Evolutionary conservation across 164 flowering plant genomes (phyloP).

Genomic region (Kalanchoe fedtschenkoi): DNA sequence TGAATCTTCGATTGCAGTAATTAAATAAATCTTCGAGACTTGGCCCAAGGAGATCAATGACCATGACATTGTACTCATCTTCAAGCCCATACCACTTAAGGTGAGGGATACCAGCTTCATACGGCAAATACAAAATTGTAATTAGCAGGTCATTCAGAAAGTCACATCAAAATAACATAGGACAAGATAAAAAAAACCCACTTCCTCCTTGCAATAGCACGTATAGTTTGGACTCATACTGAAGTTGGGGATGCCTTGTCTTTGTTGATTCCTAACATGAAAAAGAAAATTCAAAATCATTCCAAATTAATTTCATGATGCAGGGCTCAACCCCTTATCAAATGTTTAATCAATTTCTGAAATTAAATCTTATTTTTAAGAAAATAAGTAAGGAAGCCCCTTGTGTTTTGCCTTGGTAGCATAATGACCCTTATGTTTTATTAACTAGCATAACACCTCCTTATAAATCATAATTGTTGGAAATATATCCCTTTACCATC

Average conservation of each 20-base stretch:
- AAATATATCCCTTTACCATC: no score
- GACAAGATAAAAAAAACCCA: slow-evolving; percentile 11
- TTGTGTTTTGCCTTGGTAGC: no score
- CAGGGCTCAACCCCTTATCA: background rate
- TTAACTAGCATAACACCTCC: no score
- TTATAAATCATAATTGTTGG: no score
- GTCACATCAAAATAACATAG: background rate
- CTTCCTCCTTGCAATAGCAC: slow-evolving; percentile 47
- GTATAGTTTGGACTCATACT: slow-evolving; percentile 40
- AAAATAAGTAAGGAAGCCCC: no score
- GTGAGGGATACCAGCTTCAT: slow-evolving; percentile 51
- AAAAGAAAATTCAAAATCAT: background rate
- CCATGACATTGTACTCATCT: slow-evolving; percentile 56
- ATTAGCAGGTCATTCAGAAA: background rate
- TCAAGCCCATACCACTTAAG: slow-evolving; percentile 65
- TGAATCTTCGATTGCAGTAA: slow-evolving; percentile 47
- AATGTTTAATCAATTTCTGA: no score
- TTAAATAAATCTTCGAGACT: slow-evolving; percentile 63
- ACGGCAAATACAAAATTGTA: background rate
- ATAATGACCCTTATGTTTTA: no score
- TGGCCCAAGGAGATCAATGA: slow-evolving; percentile 67
- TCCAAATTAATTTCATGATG: background rate
- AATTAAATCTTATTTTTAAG: no score
- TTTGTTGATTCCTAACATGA: slow-evolving; percentile 26
- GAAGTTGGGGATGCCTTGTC: slow-evolving; percentile 42